These are phyloP conservation scores for Rosa chinensis DNA, from an alignment of 306 rosid species.

Conservation along the genomic window DNA sequence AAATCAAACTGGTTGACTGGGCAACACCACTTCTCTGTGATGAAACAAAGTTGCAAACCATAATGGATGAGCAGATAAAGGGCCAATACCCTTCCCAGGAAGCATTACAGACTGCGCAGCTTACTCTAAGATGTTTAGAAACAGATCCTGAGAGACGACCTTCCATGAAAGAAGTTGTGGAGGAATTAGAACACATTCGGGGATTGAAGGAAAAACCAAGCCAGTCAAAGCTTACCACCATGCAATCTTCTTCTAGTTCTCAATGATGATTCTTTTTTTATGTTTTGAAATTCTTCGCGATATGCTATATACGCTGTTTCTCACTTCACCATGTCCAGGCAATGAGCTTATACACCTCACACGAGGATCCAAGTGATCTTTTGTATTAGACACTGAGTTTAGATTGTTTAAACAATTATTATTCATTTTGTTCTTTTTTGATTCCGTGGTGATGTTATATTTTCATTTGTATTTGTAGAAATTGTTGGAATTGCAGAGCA, in stretches of 20 bases:
- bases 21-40: constrained; percentile 44
- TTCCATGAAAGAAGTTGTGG: constrained; percentile 68
- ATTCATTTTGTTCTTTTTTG: too few relatives aligned
- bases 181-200: constrained; percentile 46
- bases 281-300: too few relatives aligned
- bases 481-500: too few relatives aligned
- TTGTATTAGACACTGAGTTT: too few relatives aligned
- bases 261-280: background rate
- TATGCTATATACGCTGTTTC: background rate
- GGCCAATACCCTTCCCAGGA: constrained; percentile 67
- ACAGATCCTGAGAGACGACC: constrained; percentile 64
- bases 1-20: constrained; percentile 67
- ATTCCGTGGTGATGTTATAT: too few relatives aligned
- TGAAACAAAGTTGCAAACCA: constrained; percentile 40
- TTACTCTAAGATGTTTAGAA: constrained; percentile 57
- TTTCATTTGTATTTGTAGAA: too few relatives aligned
- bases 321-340: background rate
- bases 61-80: constrained; percentile 57
- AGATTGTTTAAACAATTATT: too few relatives aligned
- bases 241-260: constrained; percentile 8
- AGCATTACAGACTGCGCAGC: constrained; percentile 42
- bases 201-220: constrained; percentile 37
- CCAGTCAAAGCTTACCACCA: constrained; percentile 4
- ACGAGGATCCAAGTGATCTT: too few relatives aligned
- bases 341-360: too few relatives aligned